Percentiles rank a stretch among this genome's conserved stretches.
phyloP scores from a whole-genome alignment of 176 grass and related monocot species.

The Elymus sibiricus region DNA sequence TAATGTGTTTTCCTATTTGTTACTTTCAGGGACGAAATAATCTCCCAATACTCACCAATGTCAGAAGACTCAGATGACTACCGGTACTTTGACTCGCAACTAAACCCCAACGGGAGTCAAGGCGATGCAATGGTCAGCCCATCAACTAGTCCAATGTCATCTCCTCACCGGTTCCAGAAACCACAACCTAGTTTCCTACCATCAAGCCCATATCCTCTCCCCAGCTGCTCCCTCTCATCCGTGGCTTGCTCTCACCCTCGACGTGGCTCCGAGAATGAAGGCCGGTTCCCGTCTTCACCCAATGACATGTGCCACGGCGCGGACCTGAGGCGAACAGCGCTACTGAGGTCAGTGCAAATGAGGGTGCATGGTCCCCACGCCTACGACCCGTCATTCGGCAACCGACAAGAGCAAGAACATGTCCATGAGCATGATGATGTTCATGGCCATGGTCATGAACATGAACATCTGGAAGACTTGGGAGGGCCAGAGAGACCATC shows the following conservation, averaged over 20 bases:
- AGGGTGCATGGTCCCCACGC: slow-evolving; percentile 62
- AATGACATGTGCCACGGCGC: slow-evolving; percentile 86
- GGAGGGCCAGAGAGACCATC: slow-evolving; percentile 38
- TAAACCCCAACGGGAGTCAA: slow-evolving; percentile 47
- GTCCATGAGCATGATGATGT: slow-evolving; percentile 44
- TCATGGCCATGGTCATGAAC: slow-evolving; percentile 16
- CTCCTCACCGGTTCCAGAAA: slow-evolving; percentile 63
- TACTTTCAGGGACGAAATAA: slow-evolving; percentile 78
- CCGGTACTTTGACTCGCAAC: slow-evolving; percentile 61
- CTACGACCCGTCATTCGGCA: slow-evolving; percentile 46
- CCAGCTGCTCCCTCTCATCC: slow-evolving; percentile 60
- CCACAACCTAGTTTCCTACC: slow-evolving; percentile 31
- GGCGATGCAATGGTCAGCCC: slow-evolving; percentile 49
- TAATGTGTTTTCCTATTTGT: background rate
- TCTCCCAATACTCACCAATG: slow-evolving; percentile 88
- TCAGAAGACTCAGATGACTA: slow-evolving; percentile 93
- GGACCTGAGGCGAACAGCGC: slow-evolving; percentile 67
- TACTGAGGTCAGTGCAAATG: slow-evolving; percentile 92
- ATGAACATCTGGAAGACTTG: slow-evolving; percentile 46
- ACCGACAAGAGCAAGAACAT: slow-evolving; percentile 59
- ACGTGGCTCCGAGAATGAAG: slow-evolving; percentile 74
- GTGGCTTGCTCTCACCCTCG: slow-evolving; percentile 67
- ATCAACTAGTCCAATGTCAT: slow-evolving; percentile 66
- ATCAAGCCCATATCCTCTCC: slow-evolving; percentile 43
- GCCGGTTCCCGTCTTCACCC: slow-evolving; percentile 82